Evolutionary conservation across 2,329 filamentous ascomycete genomes (phyloP).

Genomic region (Coniochaeta hoffmannii): DNA sequence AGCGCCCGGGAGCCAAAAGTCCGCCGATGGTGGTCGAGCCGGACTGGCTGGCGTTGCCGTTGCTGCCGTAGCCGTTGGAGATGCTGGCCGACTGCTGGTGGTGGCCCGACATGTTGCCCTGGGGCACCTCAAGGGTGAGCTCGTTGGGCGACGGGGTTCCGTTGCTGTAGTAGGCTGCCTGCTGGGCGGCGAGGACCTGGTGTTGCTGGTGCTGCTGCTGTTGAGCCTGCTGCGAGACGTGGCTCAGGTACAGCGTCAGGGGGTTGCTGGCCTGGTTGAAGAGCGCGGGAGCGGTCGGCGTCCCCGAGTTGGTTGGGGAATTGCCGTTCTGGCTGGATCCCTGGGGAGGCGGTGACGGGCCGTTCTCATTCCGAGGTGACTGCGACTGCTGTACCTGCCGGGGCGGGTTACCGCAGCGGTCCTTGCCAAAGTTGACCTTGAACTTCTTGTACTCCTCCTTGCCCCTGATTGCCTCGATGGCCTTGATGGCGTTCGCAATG

Average conservation of each 20-base stretch:
- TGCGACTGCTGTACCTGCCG: constrained; percentile 66
- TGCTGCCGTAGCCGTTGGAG: constrained; percentile 52
- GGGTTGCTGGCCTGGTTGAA: constrained; percentile 83
- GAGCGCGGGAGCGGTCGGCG: constrained; percentile 61
- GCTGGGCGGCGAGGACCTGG: constrained; percentile 64
- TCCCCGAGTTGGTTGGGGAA: constrained; percentile 44
- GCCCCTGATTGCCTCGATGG: constrained; percentile 89
- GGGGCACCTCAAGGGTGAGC: constrained; percentile 50
- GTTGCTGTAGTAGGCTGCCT: constrained; percentile 73
- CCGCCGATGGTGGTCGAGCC: constrained; percentile 67
- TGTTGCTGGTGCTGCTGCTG: constrained; percentile 70
- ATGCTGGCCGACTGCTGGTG: constrained; percentile 62
- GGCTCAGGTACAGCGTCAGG: constrained; percentile 85
- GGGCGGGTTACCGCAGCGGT: constrained; percentile 92
- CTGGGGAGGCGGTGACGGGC: constrained; percentile 50
- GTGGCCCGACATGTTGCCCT: constrained; percentile 54
- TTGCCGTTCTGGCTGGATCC: constrained; percentile 52
- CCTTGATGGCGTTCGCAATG: constrained; percentile 99
- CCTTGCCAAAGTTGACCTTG: constrained; percentile 99
- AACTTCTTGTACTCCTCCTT: constrained; percentile 97
- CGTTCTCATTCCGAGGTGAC: constrained; percentile 58
- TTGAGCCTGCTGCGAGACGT: constrained; percentile 66
- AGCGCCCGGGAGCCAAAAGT: constrained; percentile 63
- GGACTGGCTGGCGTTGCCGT: constrained; percentile 46
- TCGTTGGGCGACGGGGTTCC: constrained; percentile 54